These are phyloP conservation scores for Geranium incanum DNA, from an alignment of 441 rosid genomes.

Conservation along the genomic window DNA sequence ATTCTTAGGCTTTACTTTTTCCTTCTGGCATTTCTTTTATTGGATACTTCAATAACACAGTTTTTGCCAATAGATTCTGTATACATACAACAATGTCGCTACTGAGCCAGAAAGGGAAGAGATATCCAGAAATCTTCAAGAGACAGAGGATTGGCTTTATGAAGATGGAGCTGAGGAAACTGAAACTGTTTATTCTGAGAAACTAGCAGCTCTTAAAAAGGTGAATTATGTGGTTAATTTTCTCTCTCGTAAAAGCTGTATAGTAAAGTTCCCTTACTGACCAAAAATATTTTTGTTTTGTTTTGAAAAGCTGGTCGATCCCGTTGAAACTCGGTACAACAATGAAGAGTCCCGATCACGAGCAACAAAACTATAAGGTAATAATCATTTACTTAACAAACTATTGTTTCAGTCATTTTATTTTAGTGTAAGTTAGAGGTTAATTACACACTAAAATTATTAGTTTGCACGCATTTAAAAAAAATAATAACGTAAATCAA, in stretches of 20 bases:
- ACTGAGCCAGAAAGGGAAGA: conserved; percentile 46
- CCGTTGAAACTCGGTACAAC: conserved; percentile 49
- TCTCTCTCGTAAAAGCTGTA: conserved; percentile 6
- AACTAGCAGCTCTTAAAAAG: conserved; percentile 50
- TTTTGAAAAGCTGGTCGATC: conserved; percentile 43
- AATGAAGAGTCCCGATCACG: conserved; percentile 51
- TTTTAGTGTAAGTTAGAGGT: too few relatives aligned
- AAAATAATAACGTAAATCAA: too few relatives aligned
- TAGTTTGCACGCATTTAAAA: too few relatives aligned
- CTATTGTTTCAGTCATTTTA: too few relatives aligned
- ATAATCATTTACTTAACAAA: too few relatives aligned
- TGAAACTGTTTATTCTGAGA: conserved; percentile 41
- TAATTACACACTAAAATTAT: too few relatives aligned
- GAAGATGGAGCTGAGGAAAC: conserved; percentile 70
- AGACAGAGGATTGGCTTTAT: conserved; percentile 66
- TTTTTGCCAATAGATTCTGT: conserved; percentile 37
- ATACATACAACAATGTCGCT: conserved; percentile 43
- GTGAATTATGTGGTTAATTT: conserved; percentile 21
- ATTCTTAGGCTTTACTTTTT: not conserved
- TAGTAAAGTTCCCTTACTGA: not conserved
- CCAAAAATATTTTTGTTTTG: conserved; percentile 8
- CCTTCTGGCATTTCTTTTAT: not conserved
- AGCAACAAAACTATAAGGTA: conserved; percentile 32
- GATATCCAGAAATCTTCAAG: conserved; percentile 48
- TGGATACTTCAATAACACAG: conserved; percentile 4